Base-by-base conservation (phyloP, 164 flowering plant species). In the Aristolochia fimbriata region DNA sequence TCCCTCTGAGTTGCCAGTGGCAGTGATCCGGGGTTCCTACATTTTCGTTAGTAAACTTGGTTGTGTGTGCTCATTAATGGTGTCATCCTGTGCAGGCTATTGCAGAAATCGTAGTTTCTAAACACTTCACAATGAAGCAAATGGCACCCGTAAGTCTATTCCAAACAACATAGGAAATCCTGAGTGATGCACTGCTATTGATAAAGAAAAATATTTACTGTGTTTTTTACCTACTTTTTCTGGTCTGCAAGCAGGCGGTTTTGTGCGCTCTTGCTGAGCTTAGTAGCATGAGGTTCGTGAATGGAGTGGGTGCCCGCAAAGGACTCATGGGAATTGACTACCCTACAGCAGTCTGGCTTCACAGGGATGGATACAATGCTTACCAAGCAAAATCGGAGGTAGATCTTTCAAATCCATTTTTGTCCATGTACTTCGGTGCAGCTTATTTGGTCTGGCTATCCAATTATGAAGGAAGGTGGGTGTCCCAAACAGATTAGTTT, bases 251-350 rank as follows among this genome's bases (percentile, higher is more conserved):
- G 45, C 92, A 92, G 98, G 47, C 78, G 56, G 71, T 76, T 62
- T 76, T 85, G 66, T 78, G 85, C 70, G 98, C 98, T 57, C 62
- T 92, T 48, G 85, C 91, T 24, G 96, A 92, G 73, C 71, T 87
- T 48, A 74, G 80, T 56, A 87, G 93, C 80, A 79, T 72, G 93
- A 87, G 96, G 20, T 80, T 81, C 68, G 72, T 92, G 62, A 69
- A 84, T 67, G 98, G 98, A 7, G 59, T 67, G 49, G 91, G 81
- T 50, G 45, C 76, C 13, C 78, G 69, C 30, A 51, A 66, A 55
- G 96, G 98, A 70, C 63, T 92, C 30, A 82, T 87, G 91, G 98
- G 98, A 60, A 78, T 92, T 8, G 88, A 86, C 69, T 80, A 77
- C 70, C 70, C 81, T 3, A 81, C 78, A 53, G 95, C 95, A 52